Evolutionary conservation across 1,139 yeast genomes (phyloP).

Genomic region (Magnusiomyces suaveolens): DNA sequence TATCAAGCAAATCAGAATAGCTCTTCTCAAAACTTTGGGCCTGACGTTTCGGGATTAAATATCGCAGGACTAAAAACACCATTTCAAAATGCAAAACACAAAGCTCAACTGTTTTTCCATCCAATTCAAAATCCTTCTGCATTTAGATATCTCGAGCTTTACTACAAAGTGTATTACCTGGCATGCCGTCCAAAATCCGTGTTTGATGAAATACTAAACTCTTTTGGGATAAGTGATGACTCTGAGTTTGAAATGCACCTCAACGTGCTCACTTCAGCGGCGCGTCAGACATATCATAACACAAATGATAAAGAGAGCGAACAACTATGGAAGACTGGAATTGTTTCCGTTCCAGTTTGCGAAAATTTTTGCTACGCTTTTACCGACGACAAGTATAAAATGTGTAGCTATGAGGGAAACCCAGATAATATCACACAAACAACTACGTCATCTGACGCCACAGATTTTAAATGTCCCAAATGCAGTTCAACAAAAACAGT

Average conservation of each 20-base stretch:
- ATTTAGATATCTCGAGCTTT: background rate
- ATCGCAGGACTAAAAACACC: background rate
- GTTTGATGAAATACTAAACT: background rate
- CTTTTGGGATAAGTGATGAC: background rate
- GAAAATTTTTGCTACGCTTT: conserved; percentile 2
- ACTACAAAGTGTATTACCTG: background rate
- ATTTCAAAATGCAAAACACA: background rate
- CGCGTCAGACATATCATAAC: background rate
- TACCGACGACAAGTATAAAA: background rate
- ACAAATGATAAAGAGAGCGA: background rate
- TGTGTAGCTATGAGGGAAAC: background rate
- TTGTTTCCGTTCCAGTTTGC: background rate
- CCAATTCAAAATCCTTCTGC: background rate
- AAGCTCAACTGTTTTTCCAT: background rate
- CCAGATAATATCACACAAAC: background rate
- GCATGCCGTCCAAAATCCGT: background rate
- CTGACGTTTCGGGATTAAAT: background rate
- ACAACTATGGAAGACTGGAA: background rate
- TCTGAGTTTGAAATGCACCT: background rate
- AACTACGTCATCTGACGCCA: background rate
- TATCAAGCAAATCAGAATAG: too few relatives aligned
- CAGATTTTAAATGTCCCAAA: background rate
- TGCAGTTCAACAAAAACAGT: background rate
- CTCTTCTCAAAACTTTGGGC: background rate
- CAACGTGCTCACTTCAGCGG: background rate